phyloP scores from a whole-genome alignment of 2,329 filamentous ascomycete species.

The Aspergillus brasiliensis region DNA sequence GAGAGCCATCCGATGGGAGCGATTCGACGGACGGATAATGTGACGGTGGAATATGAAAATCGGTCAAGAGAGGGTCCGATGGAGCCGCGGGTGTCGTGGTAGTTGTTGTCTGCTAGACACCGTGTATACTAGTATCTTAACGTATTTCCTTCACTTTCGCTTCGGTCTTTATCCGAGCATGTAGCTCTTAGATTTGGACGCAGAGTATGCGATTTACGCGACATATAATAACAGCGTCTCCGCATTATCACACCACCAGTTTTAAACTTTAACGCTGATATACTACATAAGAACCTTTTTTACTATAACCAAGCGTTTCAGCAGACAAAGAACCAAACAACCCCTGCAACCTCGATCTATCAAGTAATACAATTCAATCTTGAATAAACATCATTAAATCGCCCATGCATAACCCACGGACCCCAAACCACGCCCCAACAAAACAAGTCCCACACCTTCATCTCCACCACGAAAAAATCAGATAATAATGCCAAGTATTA shows the following conservation, averaged over 20 bases:
- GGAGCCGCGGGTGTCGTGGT: not conserved
- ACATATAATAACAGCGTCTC: too few species aligned
- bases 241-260: too few species aligned
- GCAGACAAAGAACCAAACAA: not conserved
- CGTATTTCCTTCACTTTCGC: not conserved
- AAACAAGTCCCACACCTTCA: too few species aligned
- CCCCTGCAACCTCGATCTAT: not conserved
- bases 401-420: not conserved
- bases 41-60: slow-evolving; percentile 24
- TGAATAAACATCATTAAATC: not conserved
- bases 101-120: not conserved
- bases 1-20: slow-evolving; percentile 12
- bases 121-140: not conserved
- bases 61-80: not conserved
- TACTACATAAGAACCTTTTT: not conserved
- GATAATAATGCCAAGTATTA: too few species aligned
- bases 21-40: slow-evolving; percentile 25
- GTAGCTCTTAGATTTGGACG: too few species aligned
- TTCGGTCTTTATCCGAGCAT: not conserved
- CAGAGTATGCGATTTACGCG: too few species aligned
- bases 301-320: not conserved
- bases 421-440: not conserved
- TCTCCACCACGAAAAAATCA: too few species aligned
- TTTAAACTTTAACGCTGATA: not conserved
- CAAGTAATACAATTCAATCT: not conserved